Base-by-base conservation (phyloP, 2,329 filamentous ascomycete genomes). In the Colletotrichum tofieldiae region DNA sequence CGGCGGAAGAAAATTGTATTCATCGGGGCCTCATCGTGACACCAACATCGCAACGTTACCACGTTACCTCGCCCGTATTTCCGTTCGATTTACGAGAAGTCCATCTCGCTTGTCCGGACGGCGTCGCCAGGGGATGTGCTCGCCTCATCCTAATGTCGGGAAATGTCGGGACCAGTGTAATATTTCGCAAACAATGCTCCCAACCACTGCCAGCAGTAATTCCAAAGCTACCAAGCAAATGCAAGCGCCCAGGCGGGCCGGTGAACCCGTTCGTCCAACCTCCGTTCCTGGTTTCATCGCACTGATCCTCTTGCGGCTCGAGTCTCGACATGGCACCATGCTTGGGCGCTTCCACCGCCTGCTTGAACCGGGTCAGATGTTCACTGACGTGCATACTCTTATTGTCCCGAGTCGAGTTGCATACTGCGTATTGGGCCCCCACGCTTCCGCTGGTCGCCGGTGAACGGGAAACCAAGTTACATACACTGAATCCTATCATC, bases 31-130 rank as follows among this genome's bases (percentile, higher is more conserved):
- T 29, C 23, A 18, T 56, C 20, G n/a, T 39, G 37, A n/a, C 45
- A 12, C 59, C 37, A 20, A 43, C 35, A 55, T 14, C n/a, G 9
- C n/a, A 41, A 67, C 63, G 56, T 71, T 47, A 14, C n/a, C 41
- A 67, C 63, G 56, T 71, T 47, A 67, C 60, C 29, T 43, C 56
- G 56, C 26, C 47, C 68, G 68, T 72, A 60, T 64, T 60, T 72
- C 69, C 69, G 65, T 72, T 72, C 69, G 65, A 72, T 72, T 55
- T 72, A 72, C 65, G 65, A 72, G 59, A 32, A 2, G 8, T 39
- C 65, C 35, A 41, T 47, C 62, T 65, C 39, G 37, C 35, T 65
- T 56, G 26, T 51, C 39, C 26, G 39, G 47, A 51, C 62, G 43
- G 18, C 32, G 52, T 18, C 32, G 32, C 12, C 45, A 37, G 35